These are phyloP conservation scores for Solanum chilense DNA, from an alignment of 257 asterid genomes.

Conservation along the genomic window DNA sequence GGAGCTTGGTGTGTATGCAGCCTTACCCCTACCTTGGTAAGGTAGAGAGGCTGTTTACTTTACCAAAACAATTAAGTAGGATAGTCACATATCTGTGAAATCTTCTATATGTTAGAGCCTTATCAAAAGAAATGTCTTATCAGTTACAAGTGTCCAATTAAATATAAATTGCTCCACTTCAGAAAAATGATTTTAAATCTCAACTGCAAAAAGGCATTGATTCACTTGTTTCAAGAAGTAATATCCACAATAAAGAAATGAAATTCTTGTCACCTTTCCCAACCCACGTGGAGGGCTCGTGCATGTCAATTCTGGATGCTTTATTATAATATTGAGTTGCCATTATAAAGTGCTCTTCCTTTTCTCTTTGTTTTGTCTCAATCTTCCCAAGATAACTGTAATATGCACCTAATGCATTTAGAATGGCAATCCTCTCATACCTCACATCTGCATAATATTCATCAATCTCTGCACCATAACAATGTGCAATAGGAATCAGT, in stretches of 20 bases:
- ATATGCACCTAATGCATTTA: conserved; percentile 96
- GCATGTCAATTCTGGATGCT: conserved; percentile 98
- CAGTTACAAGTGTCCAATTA: not conserved
- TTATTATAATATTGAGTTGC: conserved; percentile 95
- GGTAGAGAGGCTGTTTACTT: not conserved
- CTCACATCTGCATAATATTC: conserved; percentile 95
- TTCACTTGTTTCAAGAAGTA: not conserved
- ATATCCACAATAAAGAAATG: not conserved
- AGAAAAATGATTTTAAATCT: not conserved
- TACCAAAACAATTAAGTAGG: not conserved
- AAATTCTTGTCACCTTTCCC: conserved; percentile 65
- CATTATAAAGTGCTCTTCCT: conserved; percentile 84
- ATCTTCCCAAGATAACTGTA: conserved; percentile 86
- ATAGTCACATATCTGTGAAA: not conserved
- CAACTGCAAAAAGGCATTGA: not conserved
- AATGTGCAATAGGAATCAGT: not conserved
- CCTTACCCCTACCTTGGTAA: not conserved
- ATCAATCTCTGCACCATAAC: conserved; percentile 74
- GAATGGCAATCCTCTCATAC: conserved; percentile 93
- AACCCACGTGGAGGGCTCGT: conserved; percentile 98
- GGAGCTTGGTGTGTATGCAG: not conserved
- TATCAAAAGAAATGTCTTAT: not conserved
- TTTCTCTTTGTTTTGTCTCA: conserved; percentile 81
- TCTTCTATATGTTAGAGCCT: not conserved
- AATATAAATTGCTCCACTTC: not conserved